These are phyloP conservation scores for Rhododendron simsii DNA, from an alignment of 148 eudicot species.

Conservation along the genomic window DNA sequence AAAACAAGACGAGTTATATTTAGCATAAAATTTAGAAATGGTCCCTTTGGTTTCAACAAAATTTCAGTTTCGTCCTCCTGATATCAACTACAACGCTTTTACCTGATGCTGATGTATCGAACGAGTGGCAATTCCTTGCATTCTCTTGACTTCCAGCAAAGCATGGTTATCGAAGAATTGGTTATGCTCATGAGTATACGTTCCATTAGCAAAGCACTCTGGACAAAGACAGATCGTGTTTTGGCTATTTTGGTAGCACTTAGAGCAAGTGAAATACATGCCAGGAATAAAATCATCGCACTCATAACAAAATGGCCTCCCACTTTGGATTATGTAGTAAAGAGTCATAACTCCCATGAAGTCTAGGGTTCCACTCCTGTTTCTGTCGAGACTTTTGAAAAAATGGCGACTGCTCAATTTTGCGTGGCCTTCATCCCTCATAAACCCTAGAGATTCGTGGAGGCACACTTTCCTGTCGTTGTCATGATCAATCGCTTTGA, in stretches of 20 bases:
- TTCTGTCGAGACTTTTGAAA: not conserved
- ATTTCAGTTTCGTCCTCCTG: too few species aligned
- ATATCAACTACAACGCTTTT: too few species aligned
- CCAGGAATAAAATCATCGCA: not conserved
- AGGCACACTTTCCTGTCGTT: not conserved
- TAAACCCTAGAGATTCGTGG: not conserved
- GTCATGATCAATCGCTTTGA: not conserved
- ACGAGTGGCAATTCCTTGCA: not conserved
- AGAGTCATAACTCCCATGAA: not conserved
- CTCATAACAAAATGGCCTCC: not conserved
- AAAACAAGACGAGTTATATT: too few species aligned
- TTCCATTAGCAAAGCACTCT: not conserved
- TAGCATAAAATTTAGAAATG: too few species aligned
- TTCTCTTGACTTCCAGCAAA: conserved; percentile 5
- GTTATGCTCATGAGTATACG: not conserved
- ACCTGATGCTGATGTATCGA: not conserved
- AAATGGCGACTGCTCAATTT: not conserved
- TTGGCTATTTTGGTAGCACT: conserved; percentile 6
- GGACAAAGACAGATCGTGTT: not conserved
- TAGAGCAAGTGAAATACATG: not conserved
- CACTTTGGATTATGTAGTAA: conserved; percentile 2
- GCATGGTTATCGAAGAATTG: conserved; percentile 24
- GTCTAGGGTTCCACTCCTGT: not conserved
- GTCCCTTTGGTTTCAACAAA: too few species aligned
- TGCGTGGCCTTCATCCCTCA: not conserved